phyloP scores from a whole-genome alignment of 371 early-diverging fungal genomes.

The Syncephalastrum sp. region DNA sequence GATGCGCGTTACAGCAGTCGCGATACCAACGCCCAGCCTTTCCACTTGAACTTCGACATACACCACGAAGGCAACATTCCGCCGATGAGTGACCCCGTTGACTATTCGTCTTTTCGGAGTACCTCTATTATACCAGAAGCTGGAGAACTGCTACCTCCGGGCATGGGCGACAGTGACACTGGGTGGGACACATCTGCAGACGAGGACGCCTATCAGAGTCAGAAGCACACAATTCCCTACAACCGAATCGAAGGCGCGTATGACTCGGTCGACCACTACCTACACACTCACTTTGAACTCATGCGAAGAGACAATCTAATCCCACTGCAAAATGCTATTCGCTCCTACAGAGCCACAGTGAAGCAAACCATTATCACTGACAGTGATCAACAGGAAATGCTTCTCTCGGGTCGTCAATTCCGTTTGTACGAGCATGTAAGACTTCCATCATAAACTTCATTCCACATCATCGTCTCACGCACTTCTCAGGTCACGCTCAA shows the following conservation, averaged over 20 bases:
- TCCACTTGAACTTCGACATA: slow-evolving; percentile 28
- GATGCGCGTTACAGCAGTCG: slow-evolving; percentile 13
- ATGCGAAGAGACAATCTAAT: slow-evolving; percentile 64
- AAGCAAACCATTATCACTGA: slow-evolving; percentile 24
- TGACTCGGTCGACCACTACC: slow-evolving; percentile 53
- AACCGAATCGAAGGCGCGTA: slow-evolving; percentile 49
- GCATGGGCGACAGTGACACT: slow-evolving; percentile 7
- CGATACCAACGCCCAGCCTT: slow-evolving; percentile 5
- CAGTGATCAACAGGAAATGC: slow-evolving; percentile 14
- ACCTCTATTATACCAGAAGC: slow-evolving; percentile 28
- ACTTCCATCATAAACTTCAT: slow-evolving; percentile 3
- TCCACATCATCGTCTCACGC: not conserved
- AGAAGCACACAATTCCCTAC: slow-evolving; percentile 34
- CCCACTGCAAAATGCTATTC: slow-evolving; percentile 54
- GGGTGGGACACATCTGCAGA: not conserved
- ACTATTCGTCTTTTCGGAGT: slow-evolving; percentile 25
- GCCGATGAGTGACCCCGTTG: slow-evolving; percentile 13
- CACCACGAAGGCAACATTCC: slow-evolving; percentile 24
- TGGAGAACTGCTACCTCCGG: slow-evolving; percentile 19
- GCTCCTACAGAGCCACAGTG: slow-evolving; percentile 30
- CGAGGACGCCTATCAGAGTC: not conserved
- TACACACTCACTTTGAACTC: slow-evolving; percentile 65
- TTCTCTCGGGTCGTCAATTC: slow-evolving; percentile 7
- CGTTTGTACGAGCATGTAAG: slow-evolving; percentile 39
- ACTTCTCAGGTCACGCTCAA: slow-evolving; percentile 47